phyloP scores from a whole-genome alignment of 2,329 filamentous ascomycete genomes.

The Aspergillus flavus region DNA sequence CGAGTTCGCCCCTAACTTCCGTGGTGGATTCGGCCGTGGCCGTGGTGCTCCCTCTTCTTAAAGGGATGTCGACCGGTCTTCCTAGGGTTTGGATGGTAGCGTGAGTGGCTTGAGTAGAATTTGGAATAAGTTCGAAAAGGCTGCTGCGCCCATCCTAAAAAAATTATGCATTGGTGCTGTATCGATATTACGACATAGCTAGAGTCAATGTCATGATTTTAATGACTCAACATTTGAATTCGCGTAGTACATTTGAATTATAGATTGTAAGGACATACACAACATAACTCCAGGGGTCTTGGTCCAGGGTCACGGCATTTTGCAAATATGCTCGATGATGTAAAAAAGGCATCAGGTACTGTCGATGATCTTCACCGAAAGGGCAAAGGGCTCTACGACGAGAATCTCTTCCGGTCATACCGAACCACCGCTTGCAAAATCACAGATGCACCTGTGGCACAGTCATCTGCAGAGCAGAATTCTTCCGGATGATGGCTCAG shows the following conservation, averaged over 20 bases:
- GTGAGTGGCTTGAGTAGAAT: slow-evolving; percentile 34
- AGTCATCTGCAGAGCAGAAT: slow-evolving; percentile 63
- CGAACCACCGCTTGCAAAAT: slow-evolving; percentile 39
- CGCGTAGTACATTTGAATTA: not conserved
- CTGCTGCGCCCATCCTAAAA: slow-evolving; percentile 31
- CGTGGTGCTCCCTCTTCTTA: slow-evolving; percentile 70
- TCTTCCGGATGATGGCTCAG: slow-evolving; percentile 67
- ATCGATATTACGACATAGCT: slow-evolving; percentile 31
- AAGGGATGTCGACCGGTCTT: slow-evolving; percentile 37
- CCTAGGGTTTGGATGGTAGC: slow-evolving; percentile 31
- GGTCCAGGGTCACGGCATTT: not conserved
- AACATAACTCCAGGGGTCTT: too few relatives aligned
- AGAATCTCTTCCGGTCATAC: slow-evolving; percentile 47
- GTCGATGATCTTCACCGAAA: not conserved
- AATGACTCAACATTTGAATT: slow-evolving; percentile 21
- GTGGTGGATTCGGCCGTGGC: slow-evolving; percentile 87
- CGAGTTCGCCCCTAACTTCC: slow-evolving; percentile 91
- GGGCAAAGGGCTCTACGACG: slow-evolving; percentile 7
- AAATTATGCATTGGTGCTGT: slow-evolving; percentile 29
- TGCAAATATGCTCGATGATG: too few relatives aligned
- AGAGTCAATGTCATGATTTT: slow-evolving; percentile 35
- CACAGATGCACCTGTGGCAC: slow-evolving; percentile 55
- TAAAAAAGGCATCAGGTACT: not conserved
- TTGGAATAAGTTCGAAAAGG: slow-evolving; percentile 28
- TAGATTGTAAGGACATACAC: not conserved